A percentile compares a stretch with the other conserved stretches of the same genome.
phyloP scores from a whole-genome alignment of 73 alveolate genomes.

The Tetrahymena malaccensis region DNA sequence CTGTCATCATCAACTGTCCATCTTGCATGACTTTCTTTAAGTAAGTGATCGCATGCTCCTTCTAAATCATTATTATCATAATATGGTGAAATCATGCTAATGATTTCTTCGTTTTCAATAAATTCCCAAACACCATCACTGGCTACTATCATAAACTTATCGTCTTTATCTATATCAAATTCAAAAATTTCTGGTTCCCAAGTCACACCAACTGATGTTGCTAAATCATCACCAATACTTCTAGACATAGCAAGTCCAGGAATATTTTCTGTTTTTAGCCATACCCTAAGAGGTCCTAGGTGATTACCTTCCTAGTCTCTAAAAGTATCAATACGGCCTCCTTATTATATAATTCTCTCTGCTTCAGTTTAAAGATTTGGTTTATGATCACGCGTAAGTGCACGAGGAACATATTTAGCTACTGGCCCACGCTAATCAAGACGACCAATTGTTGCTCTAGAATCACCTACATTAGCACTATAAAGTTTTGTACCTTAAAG shows the following conservation, averaged over 20 bases:
- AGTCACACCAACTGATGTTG: slow-evolving; percentile 42
- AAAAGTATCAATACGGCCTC: slow-evolving; percentile 40
- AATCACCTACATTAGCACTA: slow-evolving; percentile 49
- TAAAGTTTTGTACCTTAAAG: slow-evolving; percentile 7
- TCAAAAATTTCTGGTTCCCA: slow-evolving; percentile 41
- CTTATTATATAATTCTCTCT: slow-evolving; percentile 22
- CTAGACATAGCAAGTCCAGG: slow-evolving; percentile 58
- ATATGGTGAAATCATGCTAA: slow-evolving; percentile 29
- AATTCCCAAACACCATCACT: slow-evolving; percentile 96
- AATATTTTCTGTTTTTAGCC: slow-evolving; percentile 9
- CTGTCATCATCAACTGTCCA: neutral
- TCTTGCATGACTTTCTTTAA: neutral
- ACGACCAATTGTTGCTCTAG: slow-evolving; percentile 37
- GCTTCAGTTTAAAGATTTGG: slow-evolving; percentile 25
- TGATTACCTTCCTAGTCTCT: slow-evolving; percentile 24
- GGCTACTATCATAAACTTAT: slow-evolving; percentile 75
- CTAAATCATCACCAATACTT: slow-evolving; percentile 45
- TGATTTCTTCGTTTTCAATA: slow-evolving; percentile 72
- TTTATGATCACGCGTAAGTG: slow-evolving; percentile 46
- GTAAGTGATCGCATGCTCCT: neutral
- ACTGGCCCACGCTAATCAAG: neutral
- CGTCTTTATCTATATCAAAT: slow-evolving; percentile 46
- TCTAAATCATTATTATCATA: neutral
- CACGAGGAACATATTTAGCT: neutral
- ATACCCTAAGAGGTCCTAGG: slow-evolving; percentile 40